Base-by-base conservation (phyloP, 805 yeast genomes). In the Naumovozyma dairenensis region DNA sequence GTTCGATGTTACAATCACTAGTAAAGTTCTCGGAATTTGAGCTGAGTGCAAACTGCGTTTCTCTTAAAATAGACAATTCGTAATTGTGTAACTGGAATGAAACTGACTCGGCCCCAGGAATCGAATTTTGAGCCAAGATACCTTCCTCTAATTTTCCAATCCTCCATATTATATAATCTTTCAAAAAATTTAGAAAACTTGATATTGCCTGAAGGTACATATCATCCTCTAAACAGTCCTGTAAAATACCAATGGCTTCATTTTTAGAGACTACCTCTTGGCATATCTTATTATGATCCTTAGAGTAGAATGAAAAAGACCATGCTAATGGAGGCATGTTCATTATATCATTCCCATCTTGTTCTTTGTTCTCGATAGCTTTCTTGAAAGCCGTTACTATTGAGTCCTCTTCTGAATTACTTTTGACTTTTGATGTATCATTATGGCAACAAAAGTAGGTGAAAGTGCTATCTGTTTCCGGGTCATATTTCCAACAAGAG, bases 261-360 rank as follows among this genome's bases (percentile, higher is more conserved):
- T 21, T 33, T 25, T 34, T 33, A 21, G 33, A 33, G 20, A 38
- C 16, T 18, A 44, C 38, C 16, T 36, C 39, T 15, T 31, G 36
- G 9, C 24, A 9, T 6, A 17, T 20, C 21, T 25, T 17, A 7
- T 33, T 32, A n/a, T 32, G 33, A 27, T 37, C 37, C 15, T 26
- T 21, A 28, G 34, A 34, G 25, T n/a, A n/a, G n/a, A n/a, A n/a
- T n/a, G 26, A 31, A 28, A 43, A 32, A n/a, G 44, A 31, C 49
- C 47, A 46, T 12, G 53, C 53, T 21, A 46, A 21, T 21, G 38
- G 51, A 16, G 50, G 49, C 8, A 46, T 22, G 6, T 19, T 31
- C 10, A 46, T 44, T 14, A 33, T 26, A 27, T 48, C 50, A 8
- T 31, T 32, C 3, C 33, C 24, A 16, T 33, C 36, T 8, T 8